Percentiles rank a stretch among this genome's conserved stretches.
These are phyloP conservation scores for Tritrichomonas musculus DNA, from an alignment of 208 protist genomes.

Conservation along the genomic window DNA sequence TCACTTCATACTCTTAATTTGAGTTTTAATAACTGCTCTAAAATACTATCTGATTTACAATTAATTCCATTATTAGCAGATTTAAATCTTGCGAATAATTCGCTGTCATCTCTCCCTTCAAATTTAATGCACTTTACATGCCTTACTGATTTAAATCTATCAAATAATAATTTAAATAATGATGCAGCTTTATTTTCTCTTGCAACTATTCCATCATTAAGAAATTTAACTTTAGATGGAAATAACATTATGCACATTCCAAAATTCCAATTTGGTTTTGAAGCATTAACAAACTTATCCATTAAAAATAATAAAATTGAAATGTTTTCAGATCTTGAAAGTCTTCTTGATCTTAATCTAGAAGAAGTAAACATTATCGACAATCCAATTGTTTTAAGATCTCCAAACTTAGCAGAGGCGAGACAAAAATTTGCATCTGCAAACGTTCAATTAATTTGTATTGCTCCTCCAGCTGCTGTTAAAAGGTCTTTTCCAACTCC, in stretches of 20 bases:
- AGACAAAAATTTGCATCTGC: not conserved
- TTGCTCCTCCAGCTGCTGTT: not conserved
- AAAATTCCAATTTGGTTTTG: constrained; percentile 23
- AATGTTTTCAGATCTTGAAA: not conserved
- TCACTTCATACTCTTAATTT: not conserved
- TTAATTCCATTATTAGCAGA: not conserved
- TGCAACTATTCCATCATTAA: not conserved
- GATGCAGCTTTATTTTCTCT: not conserved
- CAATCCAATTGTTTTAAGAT: not conserved
- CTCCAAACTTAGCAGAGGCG: not conserved
- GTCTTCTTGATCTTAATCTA: not conserved
- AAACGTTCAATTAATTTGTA: not conserved
- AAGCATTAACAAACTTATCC: not conserved
- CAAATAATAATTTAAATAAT: not conserved
- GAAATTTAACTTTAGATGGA: not conserved
- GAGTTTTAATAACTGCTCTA: not conserved
- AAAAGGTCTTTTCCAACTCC: no score
- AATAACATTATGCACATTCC: not conserved
- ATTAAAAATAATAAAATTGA: not conserved
- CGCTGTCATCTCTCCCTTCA: not conserved
- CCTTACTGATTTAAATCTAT: not conserved
- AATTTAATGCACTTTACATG: constrained; percentile 30
- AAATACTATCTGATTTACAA: not conserved
- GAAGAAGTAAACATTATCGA: constrained; percentile 16
- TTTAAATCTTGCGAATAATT: not conserved